Conservation (phyloP, 2,329 filamentous ascomycete genomes). For the Diaporthe citri region DNA sequence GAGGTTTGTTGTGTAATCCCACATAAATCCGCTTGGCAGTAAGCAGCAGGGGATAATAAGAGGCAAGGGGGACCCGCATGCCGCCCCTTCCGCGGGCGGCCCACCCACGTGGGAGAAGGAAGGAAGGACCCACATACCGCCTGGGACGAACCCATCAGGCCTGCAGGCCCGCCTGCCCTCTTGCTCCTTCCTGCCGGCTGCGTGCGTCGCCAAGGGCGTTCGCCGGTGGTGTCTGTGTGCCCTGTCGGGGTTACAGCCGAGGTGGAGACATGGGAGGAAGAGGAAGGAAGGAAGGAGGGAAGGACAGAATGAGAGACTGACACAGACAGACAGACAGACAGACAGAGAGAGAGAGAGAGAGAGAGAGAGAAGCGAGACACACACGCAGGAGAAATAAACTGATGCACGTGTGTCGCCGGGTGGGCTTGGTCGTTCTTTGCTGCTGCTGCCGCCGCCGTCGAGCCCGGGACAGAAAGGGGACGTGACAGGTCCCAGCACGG, state of each 20-base stretch:
- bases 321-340: too few species aligned
- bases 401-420: too few species aligned
- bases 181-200: background rate
- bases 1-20: background rate
- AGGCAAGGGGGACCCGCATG: background rate
- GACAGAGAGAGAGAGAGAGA: background rate
- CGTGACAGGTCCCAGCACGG: background rate
- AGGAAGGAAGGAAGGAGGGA: background rate
- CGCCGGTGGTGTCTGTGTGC: too few species aligned
- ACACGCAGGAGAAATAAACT: background rate
- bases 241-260: background rate
- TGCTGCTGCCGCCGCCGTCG: too few species aligned
- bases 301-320: background rate
- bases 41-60: too few species aligned
- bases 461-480: too few species aligned
- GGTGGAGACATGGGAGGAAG: background rate
- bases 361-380: background rate
- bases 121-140: background rate
- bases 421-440: too few species aligned
- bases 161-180: background rate
- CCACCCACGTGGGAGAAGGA: constrained; percentile 18
- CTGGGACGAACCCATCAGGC: background rate
- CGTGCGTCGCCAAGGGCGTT: constrained; percentile 17
- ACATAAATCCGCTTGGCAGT: too few species aligned
- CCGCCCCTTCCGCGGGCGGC: constrained; percentile 19